Conservation (phyloP, 2,329 filamentous ascomycete species). For the Xylaria sp. region DNA sequence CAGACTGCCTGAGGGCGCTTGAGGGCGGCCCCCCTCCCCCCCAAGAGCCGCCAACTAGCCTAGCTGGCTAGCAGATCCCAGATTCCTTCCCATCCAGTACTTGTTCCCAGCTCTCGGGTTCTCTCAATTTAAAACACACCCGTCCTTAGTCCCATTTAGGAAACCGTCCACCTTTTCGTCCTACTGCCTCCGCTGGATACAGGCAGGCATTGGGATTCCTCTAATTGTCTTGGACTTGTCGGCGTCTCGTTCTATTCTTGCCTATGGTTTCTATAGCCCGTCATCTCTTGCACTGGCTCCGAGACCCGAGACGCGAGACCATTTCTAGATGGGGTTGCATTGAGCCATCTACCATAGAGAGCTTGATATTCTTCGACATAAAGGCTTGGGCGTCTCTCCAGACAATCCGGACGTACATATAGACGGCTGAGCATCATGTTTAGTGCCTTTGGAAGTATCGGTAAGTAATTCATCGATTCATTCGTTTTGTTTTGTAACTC, state of each 20-base stretch:
- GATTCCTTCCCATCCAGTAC: constrained; percentile 20
- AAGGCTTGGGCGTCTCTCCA: constrained; percentile 1
- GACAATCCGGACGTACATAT: constrained; percentile 28
- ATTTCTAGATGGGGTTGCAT: constrained; percentile 23
- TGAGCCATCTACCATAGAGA: constrained; percentile 22
- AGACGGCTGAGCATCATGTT: constrained; percentile 43
- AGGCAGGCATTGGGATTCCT: background rate
- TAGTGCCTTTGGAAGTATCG: constrained; percentile 43
- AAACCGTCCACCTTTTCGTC: constrained; percentile 20
- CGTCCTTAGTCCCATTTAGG: constrained; percentile 32
- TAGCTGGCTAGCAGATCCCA: constrained; percentile 1
- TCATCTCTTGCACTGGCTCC: constrained; percentile 12
- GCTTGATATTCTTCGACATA: constrained; percentile 3
- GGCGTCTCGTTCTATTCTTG: background rate
- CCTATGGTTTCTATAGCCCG: constrained; percentile 15
- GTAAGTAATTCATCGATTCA: constrained; percentile 43
- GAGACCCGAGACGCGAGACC: constrained; percentile 12
- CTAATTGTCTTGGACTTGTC: constrained; percentile 1
- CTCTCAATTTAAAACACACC: constrained; percentile 18
- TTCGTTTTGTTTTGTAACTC: background rate
- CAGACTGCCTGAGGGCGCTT: background rate
- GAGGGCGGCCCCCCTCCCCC: background rate
- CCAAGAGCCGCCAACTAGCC: constrained; percentile 25
- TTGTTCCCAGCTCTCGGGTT: constrained; percentile 25
- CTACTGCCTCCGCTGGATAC: background rate